These are phyloP conservation scores for Paraphaeosphaeria sporulosa DNA, from an alignment of 2,329 filamentous ascomycete genomes.

Conservation along the genomic window DNA sequence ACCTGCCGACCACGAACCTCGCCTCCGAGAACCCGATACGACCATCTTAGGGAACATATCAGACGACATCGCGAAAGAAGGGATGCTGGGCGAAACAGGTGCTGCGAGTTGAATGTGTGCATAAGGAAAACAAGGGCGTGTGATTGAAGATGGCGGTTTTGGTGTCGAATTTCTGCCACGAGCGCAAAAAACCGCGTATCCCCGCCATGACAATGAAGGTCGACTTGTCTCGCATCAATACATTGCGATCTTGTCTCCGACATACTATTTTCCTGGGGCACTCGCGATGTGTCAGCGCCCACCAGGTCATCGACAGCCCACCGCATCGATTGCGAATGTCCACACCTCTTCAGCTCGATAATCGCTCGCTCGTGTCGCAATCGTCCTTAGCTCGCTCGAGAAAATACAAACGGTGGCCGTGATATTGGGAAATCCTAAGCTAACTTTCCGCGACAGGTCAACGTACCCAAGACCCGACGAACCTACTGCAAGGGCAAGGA, in stretches of 20 bases:
- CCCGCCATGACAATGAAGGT: neutral
- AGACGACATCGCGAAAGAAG: neutral
- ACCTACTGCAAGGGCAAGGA: constrained; percentile 98
- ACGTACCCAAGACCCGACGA: constrained; percentile 97
- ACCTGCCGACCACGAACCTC: constrained; percentile 17
- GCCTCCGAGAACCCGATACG: constrained; percentile 4
- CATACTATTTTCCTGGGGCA: too few species aligned
- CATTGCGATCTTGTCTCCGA: neutral
- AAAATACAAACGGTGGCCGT: constrained; percentile 11
- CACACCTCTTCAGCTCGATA: neutral
- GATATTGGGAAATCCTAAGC: constrained; percentile 18
- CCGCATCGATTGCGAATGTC: neutral
- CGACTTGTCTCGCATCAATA: neutral
- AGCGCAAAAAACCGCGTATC: neutral
- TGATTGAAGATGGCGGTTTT: neutral
- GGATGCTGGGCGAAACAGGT: neutral
- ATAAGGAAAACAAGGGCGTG: neutral
- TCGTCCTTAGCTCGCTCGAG: constrained; percentile 15
- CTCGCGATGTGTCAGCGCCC: neutral
- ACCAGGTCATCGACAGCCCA: neutral
- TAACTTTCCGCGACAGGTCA: constrained; percentile 69
- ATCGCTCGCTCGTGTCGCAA: constrained; percentile 26
- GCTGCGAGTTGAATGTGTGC: neutral
- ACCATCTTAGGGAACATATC: neutral
- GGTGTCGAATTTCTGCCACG: neutral